Evolutionary conservation across 129 eudicot genomes (phyloP).

Genomic region (Cynara cardunculus): DNA sequence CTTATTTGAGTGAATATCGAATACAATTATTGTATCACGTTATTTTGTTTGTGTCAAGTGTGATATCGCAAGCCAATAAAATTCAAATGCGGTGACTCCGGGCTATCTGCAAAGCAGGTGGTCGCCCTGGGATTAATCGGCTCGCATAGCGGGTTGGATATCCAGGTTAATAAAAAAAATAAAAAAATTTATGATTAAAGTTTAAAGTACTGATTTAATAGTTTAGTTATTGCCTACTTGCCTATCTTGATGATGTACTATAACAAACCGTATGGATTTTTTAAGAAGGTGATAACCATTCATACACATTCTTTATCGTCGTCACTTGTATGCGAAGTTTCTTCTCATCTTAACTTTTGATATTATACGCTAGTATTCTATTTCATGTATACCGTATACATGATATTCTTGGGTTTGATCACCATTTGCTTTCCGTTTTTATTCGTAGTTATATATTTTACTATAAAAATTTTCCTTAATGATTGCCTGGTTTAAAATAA

Average conservation of each 20-base stretch:
- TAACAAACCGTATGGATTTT: not conserved
- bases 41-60: not conserved
- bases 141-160: too few species aligned
- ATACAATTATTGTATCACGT: not conserved
- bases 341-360: not conserved
- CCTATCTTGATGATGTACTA: not conserved
- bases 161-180: too few species aligned
- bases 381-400: not conserved
- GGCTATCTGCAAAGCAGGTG: too few species aligned
- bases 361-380: not conserved
- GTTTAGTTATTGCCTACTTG: not conserved
- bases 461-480: not conserved
- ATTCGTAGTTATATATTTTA: not conserved
- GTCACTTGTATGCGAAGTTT: not conserved
- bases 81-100: too few species aligned
- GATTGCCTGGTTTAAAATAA: not conserved
- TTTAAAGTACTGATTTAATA: not conserved
- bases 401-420: not conserved
- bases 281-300: not conserved
- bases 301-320: not conserved
- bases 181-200: too few species aligned
- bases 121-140: too few species aligned
- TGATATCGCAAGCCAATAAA: not conserved
- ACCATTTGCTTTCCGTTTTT: not conserved
- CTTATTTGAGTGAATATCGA: not conserved